A percentile compares a stretch with the other conserved stretches of the same genome.
These are phyloP conservation scores for Corylus avellana DNA, from an alignment of 306 rosid genomes.

Conservation along the genomic window DNA sequence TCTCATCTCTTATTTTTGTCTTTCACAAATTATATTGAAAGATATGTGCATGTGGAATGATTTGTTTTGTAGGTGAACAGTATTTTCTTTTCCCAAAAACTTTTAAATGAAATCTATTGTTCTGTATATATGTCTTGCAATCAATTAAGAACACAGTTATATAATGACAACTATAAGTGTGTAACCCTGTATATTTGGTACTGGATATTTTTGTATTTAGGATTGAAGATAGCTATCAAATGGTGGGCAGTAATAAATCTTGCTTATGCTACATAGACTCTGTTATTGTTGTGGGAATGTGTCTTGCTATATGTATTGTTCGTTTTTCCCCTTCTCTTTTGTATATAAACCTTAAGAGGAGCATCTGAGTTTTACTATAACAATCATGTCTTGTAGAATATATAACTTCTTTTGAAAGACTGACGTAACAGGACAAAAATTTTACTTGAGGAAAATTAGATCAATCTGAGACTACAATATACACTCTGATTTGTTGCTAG, in stretches of 20 bases:
- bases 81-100: neutral
- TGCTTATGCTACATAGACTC: neutral
- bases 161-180: neutral
- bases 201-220: neutral
- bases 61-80: neutral
- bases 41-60: neutral
- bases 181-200: too few species aligned
- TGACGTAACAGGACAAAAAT: too few species aligned
- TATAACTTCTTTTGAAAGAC: too few species aligned
- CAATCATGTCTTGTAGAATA: too few species aligned
- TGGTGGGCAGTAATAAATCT: neutral
- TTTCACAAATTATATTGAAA: neutral
- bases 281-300: neutral
- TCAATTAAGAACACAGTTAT: neutral
- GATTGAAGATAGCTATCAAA: neutral
- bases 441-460: too few species aligned
- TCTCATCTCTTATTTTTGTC: neutral
- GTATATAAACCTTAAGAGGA: neutral
- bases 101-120: neutral
- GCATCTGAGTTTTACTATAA: too few species aligned
- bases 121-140: neutral
- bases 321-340: neutral
- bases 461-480: too few species aligned
- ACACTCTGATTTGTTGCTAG: too few species aligned
- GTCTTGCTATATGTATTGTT: neutral